Evolutionary conservation across 2,329 filamentous ascomycete species (phyloP).

Genomic region (Tolypocladium ovalisporum): DNA sequence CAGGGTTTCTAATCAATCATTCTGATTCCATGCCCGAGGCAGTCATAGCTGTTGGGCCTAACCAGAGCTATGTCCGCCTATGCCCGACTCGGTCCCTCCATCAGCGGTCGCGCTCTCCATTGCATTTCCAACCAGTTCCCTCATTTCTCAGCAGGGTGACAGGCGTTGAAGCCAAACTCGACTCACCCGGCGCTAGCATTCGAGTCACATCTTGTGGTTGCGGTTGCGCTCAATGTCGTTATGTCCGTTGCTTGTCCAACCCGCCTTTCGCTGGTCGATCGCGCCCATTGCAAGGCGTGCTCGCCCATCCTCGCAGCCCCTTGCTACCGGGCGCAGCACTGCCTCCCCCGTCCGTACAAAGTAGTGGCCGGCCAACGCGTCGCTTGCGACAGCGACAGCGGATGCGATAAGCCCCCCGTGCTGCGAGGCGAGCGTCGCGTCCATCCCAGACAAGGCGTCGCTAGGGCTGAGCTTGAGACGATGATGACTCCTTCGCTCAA

Average conservation of each 20-base stretch:
- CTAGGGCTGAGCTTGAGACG: background rate
- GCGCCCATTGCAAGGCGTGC: background rate
- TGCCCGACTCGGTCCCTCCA: background rate
- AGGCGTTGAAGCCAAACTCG: background rate
- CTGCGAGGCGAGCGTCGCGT: background rate
- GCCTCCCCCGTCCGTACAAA: background rate
- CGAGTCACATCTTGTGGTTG: background rate
- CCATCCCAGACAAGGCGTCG: background rate
- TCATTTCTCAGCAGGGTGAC: constrained; percentile 4
- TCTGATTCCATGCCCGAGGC: background rate
- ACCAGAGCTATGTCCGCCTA: constrained; percentile 3
- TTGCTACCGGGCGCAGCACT: background rate
- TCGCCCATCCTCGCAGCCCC: background rate
- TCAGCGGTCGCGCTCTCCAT: background rate
- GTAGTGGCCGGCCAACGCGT: background rate
- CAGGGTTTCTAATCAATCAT: constrained; percentile 1
- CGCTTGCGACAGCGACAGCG: background rate
- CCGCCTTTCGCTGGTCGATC: too few relatives aligned
- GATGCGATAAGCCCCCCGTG: background rate
- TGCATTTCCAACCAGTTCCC: constrained; percentile 2
- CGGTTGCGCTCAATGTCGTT: background rate
- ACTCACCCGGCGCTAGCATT: background rate
- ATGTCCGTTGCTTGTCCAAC: background rate
- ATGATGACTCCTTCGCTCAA: background rate
- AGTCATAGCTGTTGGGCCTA: background rate